Evolutionary conservation across 345 rosid species (phyloP).

Genomic region (Brassica juncea): DNA sequence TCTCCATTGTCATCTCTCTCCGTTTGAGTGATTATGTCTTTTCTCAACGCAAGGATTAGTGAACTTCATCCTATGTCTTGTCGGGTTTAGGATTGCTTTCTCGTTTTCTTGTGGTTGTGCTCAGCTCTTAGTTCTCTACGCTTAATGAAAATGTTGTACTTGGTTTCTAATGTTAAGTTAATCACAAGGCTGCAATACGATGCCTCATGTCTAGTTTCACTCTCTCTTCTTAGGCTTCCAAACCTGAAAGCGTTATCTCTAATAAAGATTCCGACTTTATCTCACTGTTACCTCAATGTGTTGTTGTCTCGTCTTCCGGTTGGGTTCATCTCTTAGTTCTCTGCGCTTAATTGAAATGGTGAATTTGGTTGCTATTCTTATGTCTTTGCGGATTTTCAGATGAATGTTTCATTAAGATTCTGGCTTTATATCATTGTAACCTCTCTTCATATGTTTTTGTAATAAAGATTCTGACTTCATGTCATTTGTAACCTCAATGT

Average conservation of each 20-base stretch:
- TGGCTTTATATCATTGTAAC: too few species aligned
- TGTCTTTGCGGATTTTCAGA: background rate
- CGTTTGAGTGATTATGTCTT: background rate
- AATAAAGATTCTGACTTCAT: background rate
- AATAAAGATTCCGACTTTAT: background rate
- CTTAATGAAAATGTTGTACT: background rate
- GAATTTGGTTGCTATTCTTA: background rate
- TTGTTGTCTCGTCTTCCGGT: too few species aligned
- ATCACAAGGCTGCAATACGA: too few species aligned
- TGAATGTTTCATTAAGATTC: background rate
- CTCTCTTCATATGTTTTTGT: background rate
- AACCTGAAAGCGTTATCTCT: too few species aligned
- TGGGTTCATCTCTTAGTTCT: background rate
- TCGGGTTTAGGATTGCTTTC: background rate
- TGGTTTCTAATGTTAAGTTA: too few species aligned
- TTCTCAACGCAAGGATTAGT: background rate
- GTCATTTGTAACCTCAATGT: background rate
- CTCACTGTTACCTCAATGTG: background rate
- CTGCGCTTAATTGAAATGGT: background rate
- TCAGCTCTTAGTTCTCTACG: background rate
- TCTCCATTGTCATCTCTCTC: background rate
- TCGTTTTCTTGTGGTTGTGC: background rate
- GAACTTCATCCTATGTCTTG: background rate
- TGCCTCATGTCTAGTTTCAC: background rate
- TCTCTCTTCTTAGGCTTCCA: too few species aligned